Evolutionary conservation across 192 early-diverging fungal species (phyloP).

Genomic region (Spizellomyces punctatus): DNA sequence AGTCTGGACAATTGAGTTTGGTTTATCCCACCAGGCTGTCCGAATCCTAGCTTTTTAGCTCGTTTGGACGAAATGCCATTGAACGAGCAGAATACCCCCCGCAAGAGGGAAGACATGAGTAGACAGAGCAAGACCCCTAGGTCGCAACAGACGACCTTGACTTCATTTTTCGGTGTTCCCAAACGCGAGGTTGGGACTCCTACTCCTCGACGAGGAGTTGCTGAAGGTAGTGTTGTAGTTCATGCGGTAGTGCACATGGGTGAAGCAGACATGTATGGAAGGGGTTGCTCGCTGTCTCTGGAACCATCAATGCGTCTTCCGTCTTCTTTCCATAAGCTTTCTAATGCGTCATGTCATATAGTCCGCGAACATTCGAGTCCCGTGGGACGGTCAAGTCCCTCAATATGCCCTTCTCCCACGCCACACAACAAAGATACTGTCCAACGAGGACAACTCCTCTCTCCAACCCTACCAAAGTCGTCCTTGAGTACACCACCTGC

Average conservation of each 20-base stretch:
- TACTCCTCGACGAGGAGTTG: background rate
- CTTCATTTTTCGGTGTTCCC: conserved; percentile 22
- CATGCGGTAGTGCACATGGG: too few species aligned
- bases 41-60: too few species aligned
- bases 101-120: too few species aligned
- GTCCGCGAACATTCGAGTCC: background rate
- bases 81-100: too few species aligned
- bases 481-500: background rate
- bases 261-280: too few species aligned
- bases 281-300: background rate
- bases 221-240: background rate
- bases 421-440: background rate
- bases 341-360: background rate
- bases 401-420: background rate
- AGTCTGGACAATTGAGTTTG: too few species aligned
- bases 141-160: conserved; percentile 32
- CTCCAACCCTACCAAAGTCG: background rate
- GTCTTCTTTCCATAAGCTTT: background rate
- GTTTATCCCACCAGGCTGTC: too few species aligned
- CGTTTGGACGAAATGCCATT: too few species aligned
- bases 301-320: background rate
- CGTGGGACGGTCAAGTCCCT: background rate
- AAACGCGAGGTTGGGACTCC: conserved; percentile 6
- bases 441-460: background rate
- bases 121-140: conserved; percentile 4